Base-by-base conservation (phyloP, 345 rosid genomes). In the Melastoma malabathricum region DNA sequence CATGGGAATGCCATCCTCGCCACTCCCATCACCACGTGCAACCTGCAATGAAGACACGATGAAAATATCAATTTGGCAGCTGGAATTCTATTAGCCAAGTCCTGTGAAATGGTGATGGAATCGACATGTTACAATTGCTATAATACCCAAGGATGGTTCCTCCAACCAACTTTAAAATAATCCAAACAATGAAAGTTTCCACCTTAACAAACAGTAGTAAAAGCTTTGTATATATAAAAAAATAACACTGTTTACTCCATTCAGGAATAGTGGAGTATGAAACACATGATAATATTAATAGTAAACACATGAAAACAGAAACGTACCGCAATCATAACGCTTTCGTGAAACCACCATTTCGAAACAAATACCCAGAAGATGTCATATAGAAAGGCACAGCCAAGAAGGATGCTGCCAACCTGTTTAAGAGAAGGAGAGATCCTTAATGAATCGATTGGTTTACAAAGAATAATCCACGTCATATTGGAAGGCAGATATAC, bases 321-420 rank as follows among this genome's bases (percentile, higher is more conserved):
- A 61, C 95, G 74, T 60, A 87, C 98, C 82, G 82, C 98, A 68
- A 92, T 92, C 98, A 92, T 92, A 64, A 92, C 98, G 46, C 98
- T 92, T 74, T 87, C 98, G 61, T 81, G 80, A 75, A 92, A 87
- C 98, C 78, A 80, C 81, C 78, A 63, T 65, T 92, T 92, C n/a
- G 96, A 87, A 69, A 79, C 80, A 66, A 92, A 84, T 31, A 92
- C 98, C 98, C 98, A 92, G 73, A 92, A 92, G 74, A 92, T 87
- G 67, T 92, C 98, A 47, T 92, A 92, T 78, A 84, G 62, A 71
- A 92, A 84, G 49, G 95, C 96, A 64, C 94, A 92, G 61, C 96
- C 70, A 56, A 92, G 90, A 57, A 92, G 96, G 70, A 84, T 86
- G 22, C 93, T 81, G 64, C 98, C 96, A 56, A 92, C 93, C 98